Evolutionary conservation across 352 stramenopile species (phyloP).

Genomic region (Phytophthora sp.): DNA sequence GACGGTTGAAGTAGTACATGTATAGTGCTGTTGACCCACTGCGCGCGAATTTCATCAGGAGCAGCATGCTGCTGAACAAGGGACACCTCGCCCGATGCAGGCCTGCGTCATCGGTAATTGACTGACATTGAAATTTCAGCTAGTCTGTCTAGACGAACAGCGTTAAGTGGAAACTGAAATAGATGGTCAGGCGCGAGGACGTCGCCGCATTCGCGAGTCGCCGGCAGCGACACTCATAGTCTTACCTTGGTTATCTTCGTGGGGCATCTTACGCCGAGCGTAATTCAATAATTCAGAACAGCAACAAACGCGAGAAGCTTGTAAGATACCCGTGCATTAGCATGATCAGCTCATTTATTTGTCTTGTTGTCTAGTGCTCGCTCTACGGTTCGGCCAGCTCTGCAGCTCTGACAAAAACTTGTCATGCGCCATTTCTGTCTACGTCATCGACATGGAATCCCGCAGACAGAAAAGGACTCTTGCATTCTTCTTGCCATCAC

Average conservation of each 20-base stretch:
- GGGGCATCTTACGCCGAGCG: too few relatives aligned
- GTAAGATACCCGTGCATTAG: slow-evolving; percentile 12
- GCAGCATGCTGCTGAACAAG: too few relatives aligned
- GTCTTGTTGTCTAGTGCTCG: slow-evolving; percentile 17
- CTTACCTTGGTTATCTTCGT: too few relatives aligned
- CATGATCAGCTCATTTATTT: slow-evolving; percentile 20
- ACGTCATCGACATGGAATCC: background rate
- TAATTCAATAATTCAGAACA: background rate
- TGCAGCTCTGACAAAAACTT: background rate
- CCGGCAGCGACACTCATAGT: too few relatives aligned
- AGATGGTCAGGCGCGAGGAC: background rate
- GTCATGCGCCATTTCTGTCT: slow-evolving; percentile 1
- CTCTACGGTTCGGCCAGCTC: background rate
- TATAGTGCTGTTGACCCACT: too few relatives aligned
- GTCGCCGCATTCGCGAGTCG: too few relatives aligned
- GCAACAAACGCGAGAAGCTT: background rate
- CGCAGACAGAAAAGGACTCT: slow-evolving; percentile 8
- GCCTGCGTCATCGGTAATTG: too few relatives aligned
- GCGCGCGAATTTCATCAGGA: too few relatives aligned
- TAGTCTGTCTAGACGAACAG: background rate
- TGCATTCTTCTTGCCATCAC: background rate
- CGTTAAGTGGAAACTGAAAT: slow-evolving; percentile 8
- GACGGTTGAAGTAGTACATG: too few relatives aligned
- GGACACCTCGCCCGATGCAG: too few relatives aligned
- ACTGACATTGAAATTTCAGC: slow-evolving; percentile 21